phyloP scores from a whole-genome alignment of 1,139 yeast genomes.

The Geotrichum candidum region DNA sequence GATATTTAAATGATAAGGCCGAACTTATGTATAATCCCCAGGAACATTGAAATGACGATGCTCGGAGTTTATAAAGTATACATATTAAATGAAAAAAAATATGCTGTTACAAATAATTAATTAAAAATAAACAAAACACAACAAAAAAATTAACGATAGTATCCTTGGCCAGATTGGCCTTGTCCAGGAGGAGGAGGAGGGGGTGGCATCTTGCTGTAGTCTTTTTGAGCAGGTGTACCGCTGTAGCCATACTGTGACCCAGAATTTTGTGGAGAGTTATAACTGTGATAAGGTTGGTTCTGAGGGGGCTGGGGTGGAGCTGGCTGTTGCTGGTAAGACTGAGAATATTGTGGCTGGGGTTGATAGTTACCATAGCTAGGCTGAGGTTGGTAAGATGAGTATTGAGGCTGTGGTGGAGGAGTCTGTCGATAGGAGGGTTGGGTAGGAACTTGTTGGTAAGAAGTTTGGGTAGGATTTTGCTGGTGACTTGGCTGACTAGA shows the following conservation, averaged over 20 bases:
- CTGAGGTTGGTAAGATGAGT: conserved; percentile 15
- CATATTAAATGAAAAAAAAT: background rate
- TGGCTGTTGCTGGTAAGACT: conserved; percentile 19
- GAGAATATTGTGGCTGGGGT: conserved; percentile 10
- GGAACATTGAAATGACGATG: background rate
- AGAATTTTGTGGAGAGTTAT: conserved; percentile 38
- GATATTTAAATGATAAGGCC: background rate
- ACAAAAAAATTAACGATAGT: conserved; percentile 1
- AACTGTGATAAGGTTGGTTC: conserved; percentile 24
- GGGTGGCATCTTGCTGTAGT: conserved; percentile 16
- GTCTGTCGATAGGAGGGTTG: conserved; percentile 7
- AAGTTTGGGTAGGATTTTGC: conserved; percentile 15
- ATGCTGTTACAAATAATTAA: background rate
- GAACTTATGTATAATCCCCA: background rate
- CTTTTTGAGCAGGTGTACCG: conserved; percentile 37
- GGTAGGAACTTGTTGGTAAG: conserved; percentile 20
- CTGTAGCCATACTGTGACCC: conserved; percentile 38
- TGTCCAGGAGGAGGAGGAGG: conserved; percentile 15
- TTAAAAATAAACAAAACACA: background rate
- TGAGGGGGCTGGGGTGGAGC: conserved; percentile 17
- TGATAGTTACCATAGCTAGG: conserved; percentile 12
- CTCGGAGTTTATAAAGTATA: no score
- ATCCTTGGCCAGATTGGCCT: conserved; percentile 4
- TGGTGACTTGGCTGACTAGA: conserved; percentile 1
- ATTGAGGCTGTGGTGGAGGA: conserved; percentile 16